Evolutionary conservation across 1,284 basidiomycete genomes (phyloP), one percentile per base, ranked within the genome.

Genomic region (Cryptococcus sp.): DNA sequence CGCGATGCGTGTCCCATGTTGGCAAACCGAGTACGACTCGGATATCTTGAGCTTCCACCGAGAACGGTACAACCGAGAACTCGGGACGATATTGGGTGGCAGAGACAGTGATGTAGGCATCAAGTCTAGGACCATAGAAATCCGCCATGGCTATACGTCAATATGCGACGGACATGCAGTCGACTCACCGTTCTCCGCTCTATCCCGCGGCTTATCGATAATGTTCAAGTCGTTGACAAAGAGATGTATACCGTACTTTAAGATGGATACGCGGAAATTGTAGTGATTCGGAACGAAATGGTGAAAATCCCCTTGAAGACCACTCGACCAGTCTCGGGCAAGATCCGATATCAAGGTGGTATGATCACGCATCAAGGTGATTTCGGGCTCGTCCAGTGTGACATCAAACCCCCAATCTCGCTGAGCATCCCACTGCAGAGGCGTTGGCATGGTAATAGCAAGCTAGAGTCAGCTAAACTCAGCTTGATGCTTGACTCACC

Each of bases 181-280:
- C 50, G 48, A 60, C 74, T 56, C 63, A 88, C 91, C 84, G 70
- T 96, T 96, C 58, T 88, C 85, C 18, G 90, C 85, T 49, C 77
- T 78, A 46, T 84, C 78, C 24, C 85, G 75, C 1, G 91, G 90
- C 57, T 86, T 87, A 76, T 93, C 90, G 52, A 97, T 88, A 66
- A 97, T 90, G 69, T 97, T 96, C 66, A 91, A 89, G 70, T 97
- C 92, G 66, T 96, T 97, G 54, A 87, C 83, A 67, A 88, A 91
- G n/a, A 88, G 72, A 62, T 87, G 85, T 47, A 93, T 69, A 54
- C 83, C 80, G 71, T 85, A 93, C 62, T 88, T 83, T 66, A 84
- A 79, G 53, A 94, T 70, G 48, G 84, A 80, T 31, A 93, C 62
- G 37, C 85, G 79, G 60, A 93, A 74, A 21, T 73, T 72, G 72